Conservation (phyloP, 2,329 filamentous ascomycete species). For the Trichoderma sp. region DNA sequence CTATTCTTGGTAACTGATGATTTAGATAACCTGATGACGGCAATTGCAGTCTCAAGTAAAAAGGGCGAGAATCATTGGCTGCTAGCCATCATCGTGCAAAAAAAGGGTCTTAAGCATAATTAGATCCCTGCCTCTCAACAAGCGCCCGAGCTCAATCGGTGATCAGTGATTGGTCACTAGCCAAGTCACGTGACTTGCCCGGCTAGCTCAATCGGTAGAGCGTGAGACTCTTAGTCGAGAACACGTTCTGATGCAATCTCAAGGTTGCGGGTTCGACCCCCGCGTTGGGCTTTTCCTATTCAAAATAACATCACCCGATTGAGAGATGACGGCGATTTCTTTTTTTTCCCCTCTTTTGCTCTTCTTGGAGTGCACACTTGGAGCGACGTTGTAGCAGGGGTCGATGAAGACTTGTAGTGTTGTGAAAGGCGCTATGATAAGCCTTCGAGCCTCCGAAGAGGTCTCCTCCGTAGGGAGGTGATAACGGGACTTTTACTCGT, state of each 20-base stretch:
- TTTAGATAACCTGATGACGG: too few species aligned
- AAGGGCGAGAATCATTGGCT: too few species aligned
- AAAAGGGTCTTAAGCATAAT: too few species aligned
- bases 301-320: slow-evolving; percentile 15
- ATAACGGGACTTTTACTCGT: too few species aligned
- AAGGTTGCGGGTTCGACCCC: slow-evolving; percentile 60
- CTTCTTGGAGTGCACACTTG: not conserved
- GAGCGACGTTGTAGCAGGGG: too few species aligned
- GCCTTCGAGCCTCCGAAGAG: too few species aligned
- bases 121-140: not conserved
- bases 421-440: too few species aligned
- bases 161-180: not conserved
- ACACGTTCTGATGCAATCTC: slow-evolving; percentile 44
- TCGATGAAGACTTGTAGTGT: too few species aligned
- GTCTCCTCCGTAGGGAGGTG: too few species aligned
- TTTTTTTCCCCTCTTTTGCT: not conserved
- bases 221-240: slow-evolving; percentile 64
- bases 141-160: slow-evolving; percentile 1
- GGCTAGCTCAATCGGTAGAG: slow-evolving; percentile 58
- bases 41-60: too few species aligned
- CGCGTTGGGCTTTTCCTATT: slow-evolving; percentile 47
- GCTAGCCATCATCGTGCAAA: too few species aligned
- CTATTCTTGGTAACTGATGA: too few species aligned
- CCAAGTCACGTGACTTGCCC: slow-evolving; percentile 32
- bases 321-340: not conserved